Base-by-base conservation (phyloP, 1,284 basidiomycete genomes). In the Microbotryum saponariae region DNA sequence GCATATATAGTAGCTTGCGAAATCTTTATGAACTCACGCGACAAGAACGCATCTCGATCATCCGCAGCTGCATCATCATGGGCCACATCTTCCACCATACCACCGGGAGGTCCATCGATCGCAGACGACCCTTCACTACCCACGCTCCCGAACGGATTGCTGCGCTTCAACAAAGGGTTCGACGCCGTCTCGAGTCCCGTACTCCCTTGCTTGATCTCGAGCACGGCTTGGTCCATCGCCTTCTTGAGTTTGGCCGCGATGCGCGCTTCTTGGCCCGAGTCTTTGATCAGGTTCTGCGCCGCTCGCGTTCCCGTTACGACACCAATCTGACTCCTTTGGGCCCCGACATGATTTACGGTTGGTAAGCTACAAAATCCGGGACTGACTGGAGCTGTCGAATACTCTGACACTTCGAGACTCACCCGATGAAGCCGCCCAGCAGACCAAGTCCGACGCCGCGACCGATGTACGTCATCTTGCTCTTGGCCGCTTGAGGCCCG, bases 371-470 rank as follows among this genome's bases (percentile, higher is more conserved):
- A n/a, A 21, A 12, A 0, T 12, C 14, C 55, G 16, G 18, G 6
- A 49, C 6, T 8, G 20, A 37, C 6, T 21, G 10, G 29, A 46
- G 9, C n/a, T 23, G 12, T 12, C 16, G 37, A 55, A 44, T 25
- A n/a, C 18, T 8, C 53, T 10, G 16, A 44, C 12, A 6, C 31
- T 1, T 18, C n/a, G 20, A 25, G 31, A 50, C 55, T 33, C 45
- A 56, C 55, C 56, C 56, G n/a, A 33, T 37, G 20, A 58, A 25
- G 20, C 29, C 56, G 14, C 56, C 56, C 10, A 58, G 25, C 47
- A 58, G 33, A 42, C 56, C 56, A 3, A 23, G 21, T 20, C 56
- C 56, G 4, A 58, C 9, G 10, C 48, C 56, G 25, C 44, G 50
- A 31, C 21, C 48, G 20, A 58, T 37, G 23, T 21, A 42, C 21